Percentiles rank a stretch among this genome's conserved stretches.
Evolutionary conservation across 2,329 filamentous ascomycete genomes (phyloP).

Genomic region (Mycosphaerella sp.): DNA sequence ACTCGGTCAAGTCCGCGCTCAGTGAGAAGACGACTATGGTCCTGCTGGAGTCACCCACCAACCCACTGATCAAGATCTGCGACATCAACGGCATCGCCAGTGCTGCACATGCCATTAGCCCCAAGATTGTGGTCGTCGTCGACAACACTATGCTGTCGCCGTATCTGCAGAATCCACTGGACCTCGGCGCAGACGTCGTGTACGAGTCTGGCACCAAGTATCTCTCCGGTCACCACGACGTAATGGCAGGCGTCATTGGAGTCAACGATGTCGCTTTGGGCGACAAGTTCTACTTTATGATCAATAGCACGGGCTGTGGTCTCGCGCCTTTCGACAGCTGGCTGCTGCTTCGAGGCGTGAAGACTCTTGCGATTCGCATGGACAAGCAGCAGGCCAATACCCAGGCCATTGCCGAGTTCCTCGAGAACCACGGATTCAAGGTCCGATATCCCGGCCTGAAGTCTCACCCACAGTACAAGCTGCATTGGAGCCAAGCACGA

Average conservation of each 20-base stretch:
- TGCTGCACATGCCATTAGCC: constrained; percentile 68
- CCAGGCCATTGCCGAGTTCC: constrained; percentile 82
- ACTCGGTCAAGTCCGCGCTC: constrained; percentile 62
- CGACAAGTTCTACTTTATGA: constrained; percentile 91
- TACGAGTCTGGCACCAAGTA: constrained; percentile 99
- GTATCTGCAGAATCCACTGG: constrained; percentile 85
- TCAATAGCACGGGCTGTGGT: constrained; percentile 93
- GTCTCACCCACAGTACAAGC: constrained; percentile 91
- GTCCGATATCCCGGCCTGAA: constrained; percentile 92
- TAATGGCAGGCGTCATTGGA: constrained; percentile 96
- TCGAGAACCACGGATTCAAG: constrained; percentile 84
- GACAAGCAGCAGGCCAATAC: constrained; percentile 96
- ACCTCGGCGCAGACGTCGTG: constrained; percentile 89
- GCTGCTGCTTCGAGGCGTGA: constrained; percentile 89
- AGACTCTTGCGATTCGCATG: constrained; percentile 96
- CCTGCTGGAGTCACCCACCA: constrained; percentile 90
- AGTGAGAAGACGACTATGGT: constrained; percentile 88
- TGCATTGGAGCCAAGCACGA: constrained; percentile 92
- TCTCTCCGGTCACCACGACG: constrained; percentile 92
- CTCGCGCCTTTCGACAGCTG: constrained; percentile 94
- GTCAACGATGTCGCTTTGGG: constrained; percentile 75
- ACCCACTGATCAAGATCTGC: constrained; percentile 96
- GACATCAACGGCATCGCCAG: constrained; percentile 77
- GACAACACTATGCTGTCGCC: constrained; percentile 99
- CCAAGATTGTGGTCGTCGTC: constrained; percentile 75